Evolutionary conservation across 768 basidiomycete species (phyloP), one percentile per base, ranked within the genome.

Genomic region (Boletellus ananiceps): DNA sequence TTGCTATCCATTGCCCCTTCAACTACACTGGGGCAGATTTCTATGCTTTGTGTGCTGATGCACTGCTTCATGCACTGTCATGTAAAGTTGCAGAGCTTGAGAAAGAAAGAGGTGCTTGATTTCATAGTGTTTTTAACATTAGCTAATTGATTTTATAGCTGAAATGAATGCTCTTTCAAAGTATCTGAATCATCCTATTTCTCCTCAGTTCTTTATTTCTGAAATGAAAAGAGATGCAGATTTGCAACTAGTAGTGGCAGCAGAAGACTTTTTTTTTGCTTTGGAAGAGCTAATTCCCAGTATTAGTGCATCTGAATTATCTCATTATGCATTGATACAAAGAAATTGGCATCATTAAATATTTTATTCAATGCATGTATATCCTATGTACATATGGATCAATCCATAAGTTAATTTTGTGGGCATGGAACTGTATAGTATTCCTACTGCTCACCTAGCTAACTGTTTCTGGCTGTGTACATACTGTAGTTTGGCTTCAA

Each of bases 21-120:
- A 92, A 93, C 63, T 93, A 86, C 63, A 98, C 96, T 2, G 96
- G 96, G 38, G 96, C 96, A 36, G 96, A 99, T 65, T 93, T 98
- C 55, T 98, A 99, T 71, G 96, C 96, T 0, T 73, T 99, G 8
- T 98, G 96, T 67, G 88, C 93, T 5, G 95, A 99, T 68, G 94
- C 96, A 1, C 83, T 99, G 78, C 75, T 99, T 49, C 88, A 89
- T 65, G 92, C 96, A 9, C 95, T 99, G 84, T 84, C 91, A 18
- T 74, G 88, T 33, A 92, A 86, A 56, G 94, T 96, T 0, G 78
- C 80, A 52, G 79, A 78, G 43, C 71, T 98, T 13, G 95, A 98
- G 51, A 63, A 61, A 7, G 83, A 79, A 57, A 86, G 98, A 41
- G 81, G 87, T 85, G 58, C 23, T 54, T 1, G 8, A 18, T 29